Base-by-base conservation (phyloP, 371 early-diverging fungal species). In the Chytridium lagenaria region DNA sequence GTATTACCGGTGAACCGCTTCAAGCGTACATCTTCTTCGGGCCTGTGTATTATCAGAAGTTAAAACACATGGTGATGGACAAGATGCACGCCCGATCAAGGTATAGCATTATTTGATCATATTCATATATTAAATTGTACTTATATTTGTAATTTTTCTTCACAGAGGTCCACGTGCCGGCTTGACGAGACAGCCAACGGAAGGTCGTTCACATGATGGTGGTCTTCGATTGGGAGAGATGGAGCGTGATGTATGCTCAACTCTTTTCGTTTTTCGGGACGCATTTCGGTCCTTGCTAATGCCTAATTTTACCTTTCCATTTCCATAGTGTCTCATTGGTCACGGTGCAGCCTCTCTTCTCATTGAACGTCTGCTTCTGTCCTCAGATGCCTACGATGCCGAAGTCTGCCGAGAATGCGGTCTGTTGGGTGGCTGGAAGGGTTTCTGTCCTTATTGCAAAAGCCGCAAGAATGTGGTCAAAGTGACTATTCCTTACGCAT, bases 21-120 rank as follows among this genome's bases (percentile, higher is more conserved):
- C 88, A 90, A 64, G 99, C 97, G 0, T 98, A 96, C 76, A 97
- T 99, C 38, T 99, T 98, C 88, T 97, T 96, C 87, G 99, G 99
- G 22, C 99, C 99, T 15, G 92, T 85, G 50, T 84, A 96, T 76
- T 99, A 99, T 82, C 99, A 99, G 83, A 95, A 98, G 80, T 89
- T 99, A 68, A 99, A 99, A 88, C 99, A 99, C 82, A 99, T 99
- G 99, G 99, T 99, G 2, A 93, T 97, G 88, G 99, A 99, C 85
- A 99, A 99, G 86, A 99, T 99, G 95, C 99, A 99, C 81, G 97
- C 98, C 28, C 93, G 99, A 78, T 92, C 99, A 61, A 85, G 91
- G 91, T 89, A 86, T 72, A 78, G 66, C 19, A 34, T 22, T 30
- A 7, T n/a, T n/a, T n/a, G n/a, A n/a, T n/a, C n/a, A n/a, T n/a